Evolutionary conservation across 768 basidiomycete species (phyloP).

Genomic region (Dioszegia hungarica): DNA sequence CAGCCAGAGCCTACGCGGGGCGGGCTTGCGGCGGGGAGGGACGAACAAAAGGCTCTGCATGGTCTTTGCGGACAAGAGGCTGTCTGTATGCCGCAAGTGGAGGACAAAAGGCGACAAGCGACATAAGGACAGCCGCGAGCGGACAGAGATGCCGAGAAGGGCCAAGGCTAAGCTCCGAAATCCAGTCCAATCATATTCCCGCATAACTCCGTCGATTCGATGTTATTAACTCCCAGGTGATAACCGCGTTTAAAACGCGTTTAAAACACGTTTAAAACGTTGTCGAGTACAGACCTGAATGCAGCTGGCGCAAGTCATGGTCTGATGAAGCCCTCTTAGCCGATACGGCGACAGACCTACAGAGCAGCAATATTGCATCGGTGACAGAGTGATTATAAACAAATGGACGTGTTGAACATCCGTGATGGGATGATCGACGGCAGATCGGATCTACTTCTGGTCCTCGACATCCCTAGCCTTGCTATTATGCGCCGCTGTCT

Average conservation of each 20-base stretch:
- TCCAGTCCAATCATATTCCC: background rate
- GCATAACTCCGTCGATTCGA: too few species aligned
- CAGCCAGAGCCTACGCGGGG: background rate
- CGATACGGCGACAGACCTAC: too few species aligned
- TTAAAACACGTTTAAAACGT: too few species aligned
- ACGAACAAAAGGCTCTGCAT: background rate
- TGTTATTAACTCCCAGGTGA: too few species aligned
- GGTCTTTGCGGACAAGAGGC: background rate
- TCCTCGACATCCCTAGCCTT: slow-evolving; percentile 2
- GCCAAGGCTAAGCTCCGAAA: background rate
- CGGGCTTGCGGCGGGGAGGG: background rate
- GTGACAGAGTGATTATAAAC: too few species aligned
- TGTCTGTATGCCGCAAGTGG: background rate
- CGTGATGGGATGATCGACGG: background rate
- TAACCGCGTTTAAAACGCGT: too few species aligned
- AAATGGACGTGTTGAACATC: background rate
- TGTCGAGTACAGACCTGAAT: too few species aligned
- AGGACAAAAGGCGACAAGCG: slow-evolving; percentile 2
- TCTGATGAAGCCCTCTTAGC: too few species aligned
- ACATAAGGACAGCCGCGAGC: background rate
- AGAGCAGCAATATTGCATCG: too few species aligned
- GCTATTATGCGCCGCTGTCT: background rate
- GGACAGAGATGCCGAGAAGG: background rate
- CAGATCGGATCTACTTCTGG: background rate
- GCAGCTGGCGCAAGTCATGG: too few species aligned